Base-by-base conservation (phyloP, 306 rosid genomes). In the Geum urbanum region DNA sequence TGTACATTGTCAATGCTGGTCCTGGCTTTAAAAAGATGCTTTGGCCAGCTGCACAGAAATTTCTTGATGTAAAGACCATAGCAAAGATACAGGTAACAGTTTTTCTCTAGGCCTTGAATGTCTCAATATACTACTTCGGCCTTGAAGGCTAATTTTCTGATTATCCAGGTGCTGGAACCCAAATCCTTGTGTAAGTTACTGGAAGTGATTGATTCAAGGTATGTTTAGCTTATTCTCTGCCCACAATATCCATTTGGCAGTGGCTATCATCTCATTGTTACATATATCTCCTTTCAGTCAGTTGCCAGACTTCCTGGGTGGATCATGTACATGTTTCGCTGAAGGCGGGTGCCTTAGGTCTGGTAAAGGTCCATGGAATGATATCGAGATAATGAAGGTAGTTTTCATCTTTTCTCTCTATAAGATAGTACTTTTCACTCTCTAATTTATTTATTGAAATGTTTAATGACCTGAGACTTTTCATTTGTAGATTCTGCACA, bases 1-100 rank as follows among this genome's bases (percentile, higher is more conserved):
- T 91, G 96, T 95, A 84, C 78, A 77, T 95, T 0, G 90, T 95
- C 76, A 91, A 95, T 83, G 99, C 99, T 82, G 97, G 99, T 74
- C 72, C 96, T 62, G 97, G 92, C 52, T 95, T 95, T 82, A 95
- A 82, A 80, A 94, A 82, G 87, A 82, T 95, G 88, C 92, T 95
- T 70, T 95, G 99, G 99, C 97, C 96, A 65, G 91, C 99, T 73
- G 97, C 96, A 10, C 95, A 87, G 72, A 95, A 84, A 70, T 86
- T 91, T 84, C 89, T 91, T 74, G 99, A 95, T 65, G 57, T 85
- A 53, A 86, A 95, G 82, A 95, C 99, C 14, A 76, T 84, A 20
- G 83, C 86, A 15, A 95, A 95, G 87, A 95, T 95, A 81, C 97
- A 87, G 86, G 99, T 95, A 78, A 67, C 72, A 63, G 54, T 72